Evolutionary conservation across 352 stramenopile species (phyloP).

Genomic region (Thraustochytrium sp.): DNA sequence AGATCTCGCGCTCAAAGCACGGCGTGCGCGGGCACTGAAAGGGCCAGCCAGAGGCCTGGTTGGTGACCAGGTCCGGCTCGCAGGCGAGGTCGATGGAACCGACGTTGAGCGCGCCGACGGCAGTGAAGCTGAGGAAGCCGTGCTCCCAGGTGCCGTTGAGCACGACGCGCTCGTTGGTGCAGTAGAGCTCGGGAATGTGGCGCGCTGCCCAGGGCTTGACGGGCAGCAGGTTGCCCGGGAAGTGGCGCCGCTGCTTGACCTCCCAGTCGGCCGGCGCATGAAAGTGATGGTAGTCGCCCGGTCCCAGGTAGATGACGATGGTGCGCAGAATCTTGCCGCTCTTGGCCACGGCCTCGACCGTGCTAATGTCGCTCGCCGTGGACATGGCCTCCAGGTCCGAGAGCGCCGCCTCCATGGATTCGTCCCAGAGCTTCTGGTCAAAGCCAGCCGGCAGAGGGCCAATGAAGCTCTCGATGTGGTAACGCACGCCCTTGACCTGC

Average conservation of each 20-base stretch:
- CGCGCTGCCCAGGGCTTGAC: conserved; percentile 63
- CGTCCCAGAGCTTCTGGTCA: conserved; percentile 3
- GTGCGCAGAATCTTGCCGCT: background rate
- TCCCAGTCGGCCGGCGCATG: conserved; percentile 67
- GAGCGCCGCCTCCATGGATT: conserved; percentile 34
- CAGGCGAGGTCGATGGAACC: conserved; percentile 64
- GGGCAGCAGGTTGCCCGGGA: conserved; percentile 70
- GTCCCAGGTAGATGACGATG: conserved; percentile 69
- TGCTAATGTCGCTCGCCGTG: conserved; percentile 14
- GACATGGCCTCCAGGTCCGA: conserved; percentile 2
- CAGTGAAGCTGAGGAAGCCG: conserved; percentile 70
- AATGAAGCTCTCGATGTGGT: conserved; percentile 19
- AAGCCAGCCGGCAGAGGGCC: background rate
- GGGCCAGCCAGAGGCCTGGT: background rate
- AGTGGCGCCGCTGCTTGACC: conserved; percentile 68
- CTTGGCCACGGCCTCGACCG: background rate
- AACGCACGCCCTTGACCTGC: conserved; percentile 22
- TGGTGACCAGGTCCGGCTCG: conserved; percentile 11
- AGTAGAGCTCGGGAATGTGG: conserved; percentile 68
- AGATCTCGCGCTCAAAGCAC: background rate
- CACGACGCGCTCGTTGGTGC: conserved; percentile 69
- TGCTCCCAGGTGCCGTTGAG: conserved; percentile 67
- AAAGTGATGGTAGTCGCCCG: conserved; percentile 76
- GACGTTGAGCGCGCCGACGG: conserved; percentile 74
- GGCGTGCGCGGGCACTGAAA: background rate